Evolutionary conservation across 2,329 filamentous ascomycete genomes (phyloP), one percentile per base, ranked within the genome.

Genomic region (Berkeleyomyces rouxiae): DNA sequence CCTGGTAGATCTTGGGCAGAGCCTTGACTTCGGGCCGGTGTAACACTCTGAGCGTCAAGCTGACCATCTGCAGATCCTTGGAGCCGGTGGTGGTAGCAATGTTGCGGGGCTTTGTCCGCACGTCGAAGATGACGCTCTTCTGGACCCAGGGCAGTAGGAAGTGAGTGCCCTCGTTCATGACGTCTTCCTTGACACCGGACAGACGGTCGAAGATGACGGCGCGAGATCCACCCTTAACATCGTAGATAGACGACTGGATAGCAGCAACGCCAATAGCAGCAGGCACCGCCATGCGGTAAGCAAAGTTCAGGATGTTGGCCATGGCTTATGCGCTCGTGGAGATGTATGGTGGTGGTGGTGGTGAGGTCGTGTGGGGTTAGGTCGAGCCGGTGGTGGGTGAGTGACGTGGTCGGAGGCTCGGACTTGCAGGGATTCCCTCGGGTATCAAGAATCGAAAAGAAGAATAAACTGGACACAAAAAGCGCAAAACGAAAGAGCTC

Each of bases 51-150:
- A 99, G 81, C 61, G 93, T 99, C 80, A 99, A 82, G 81, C 90
- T 96, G 71, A 99, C 93, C 93, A 99, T 99, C 79, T 99, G 93
- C 80, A 99, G 76, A 78, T 99, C 93, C 83, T 99, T 99, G 82
- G 87, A 92, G 64, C 93, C 93, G 10, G 93, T 99, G 33, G 93
- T 99, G 37, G 93, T 99, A 68, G 88, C 89, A 73, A 99, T 97
- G 74, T 96, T 97, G 72, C 93, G 83, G 66, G 93, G 93, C 82
- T 95, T 95, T 64, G 95, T 99, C 67, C 93, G 86, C 68, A 99
- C 93, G 78, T 99, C 93, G 74, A 95, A 99, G 73, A 95, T 80
- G 77, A 99, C 90, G 70, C 87, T 88, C 75, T 85, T 87, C 76
- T 99, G 93, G 73, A 99, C 77, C 93, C 93, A 99, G 6, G 93